Conservation (phyloP, 2,329 filamentous ascomycete genomes). For the Blumeriella jaapii region DNA sequence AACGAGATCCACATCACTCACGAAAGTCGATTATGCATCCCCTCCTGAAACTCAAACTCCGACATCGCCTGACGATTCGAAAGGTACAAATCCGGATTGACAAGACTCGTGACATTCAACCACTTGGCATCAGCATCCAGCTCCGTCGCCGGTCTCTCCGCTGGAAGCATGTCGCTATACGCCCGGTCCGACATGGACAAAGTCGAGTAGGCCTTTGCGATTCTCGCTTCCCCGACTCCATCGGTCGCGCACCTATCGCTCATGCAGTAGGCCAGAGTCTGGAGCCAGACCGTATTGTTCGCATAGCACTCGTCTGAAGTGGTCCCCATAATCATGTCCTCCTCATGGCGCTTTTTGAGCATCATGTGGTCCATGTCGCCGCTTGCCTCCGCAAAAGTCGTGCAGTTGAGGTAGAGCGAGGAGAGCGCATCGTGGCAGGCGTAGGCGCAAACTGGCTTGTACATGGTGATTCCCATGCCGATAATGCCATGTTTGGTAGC, state of each 20-base stretch:
- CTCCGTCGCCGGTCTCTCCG: background rate
- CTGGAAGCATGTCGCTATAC: constrained; percentile 3
- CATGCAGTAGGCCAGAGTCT: constrained; percentile 6
- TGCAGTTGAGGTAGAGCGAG: constrained; percentile 4
- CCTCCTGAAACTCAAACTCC: constrained; percentile 8
- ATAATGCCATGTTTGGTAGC: constrained; percentile 6
- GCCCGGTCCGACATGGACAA: constrained; percentile 1
- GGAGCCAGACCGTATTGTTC: constrained; percentile 3
- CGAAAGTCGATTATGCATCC: constrained; percentile 4
- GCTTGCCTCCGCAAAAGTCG: constrained; percentile 1
- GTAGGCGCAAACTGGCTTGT: constrained; percentile 6
- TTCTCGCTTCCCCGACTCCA: constrained; percentile 1
- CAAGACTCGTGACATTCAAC: constrained; percentile 6
- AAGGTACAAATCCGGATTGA: constrained; percentile 3
- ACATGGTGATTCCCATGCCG: constrained; percentile 8
- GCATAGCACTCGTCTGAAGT: constrained; percentile 4
- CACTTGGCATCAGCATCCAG: constrained; percentile 7
- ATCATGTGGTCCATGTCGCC: background rate
- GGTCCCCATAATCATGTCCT: background rate
- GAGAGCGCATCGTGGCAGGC: constrained; percentile 6
- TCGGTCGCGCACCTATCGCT: constrained; percentile 1
- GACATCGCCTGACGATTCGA: constrained; percentile 2
- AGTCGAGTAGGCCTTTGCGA: constrained; percentile 1
- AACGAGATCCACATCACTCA: background rate
- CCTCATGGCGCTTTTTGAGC: background rate